Evolutionary conservation across 2,329 filamentous ascomycete genomes (phyloP), one percentile per base, ranked within the genome.

Genomic region (Bertia moriformis): DNA sequence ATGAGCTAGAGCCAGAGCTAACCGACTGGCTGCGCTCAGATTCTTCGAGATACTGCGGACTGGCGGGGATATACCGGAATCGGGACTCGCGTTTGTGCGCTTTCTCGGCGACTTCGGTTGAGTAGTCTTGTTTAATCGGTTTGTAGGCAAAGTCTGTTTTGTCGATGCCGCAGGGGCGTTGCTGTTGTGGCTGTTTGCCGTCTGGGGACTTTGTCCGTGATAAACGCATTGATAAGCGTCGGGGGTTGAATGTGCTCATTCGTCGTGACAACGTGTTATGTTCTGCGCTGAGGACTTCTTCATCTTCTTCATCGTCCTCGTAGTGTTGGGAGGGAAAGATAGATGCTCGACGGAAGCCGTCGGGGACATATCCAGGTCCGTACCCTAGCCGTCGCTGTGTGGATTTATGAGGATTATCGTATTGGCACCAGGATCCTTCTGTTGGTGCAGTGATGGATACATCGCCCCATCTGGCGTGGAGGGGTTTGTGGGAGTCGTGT

Each of bases 1-100:
- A n/a, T 10, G 24, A 29, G 24, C 24, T 10, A n/a, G 24, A 29
- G 24, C 24, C 24, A 29, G 24, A 29, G 24, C 41, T 43, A 7
- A 45, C 43, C 19, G 44, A 46, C 22, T 47, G 45, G 19, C 48
- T 49, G 29, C 47, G 42, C 3, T 38, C 37, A 15, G 32, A 20
- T 5, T 54, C 50, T 18, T 52, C 45, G 14, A 48, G 20, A 18
- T 54, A 56, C 10, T 42, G 43, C 14, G 47, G 42, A 4, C 43
- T 47, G 0, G 55, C 51, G 2, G 52, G 55, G 14, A 57, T 55
- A 35, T 59, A 59, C 14, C 46, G 48, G 33, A 58, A 56, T 12
- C 49, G 46, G 24, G 49, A 38, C 4, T 38, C 40, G 13, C 19
- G 24, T 2, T 43, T 40, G 3, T 38, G 39, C 1, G 42, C 38